Evolutionary conservation across 306 rosid species (phyloP).

Genomic region (Vigna unguiculata): DNA sequence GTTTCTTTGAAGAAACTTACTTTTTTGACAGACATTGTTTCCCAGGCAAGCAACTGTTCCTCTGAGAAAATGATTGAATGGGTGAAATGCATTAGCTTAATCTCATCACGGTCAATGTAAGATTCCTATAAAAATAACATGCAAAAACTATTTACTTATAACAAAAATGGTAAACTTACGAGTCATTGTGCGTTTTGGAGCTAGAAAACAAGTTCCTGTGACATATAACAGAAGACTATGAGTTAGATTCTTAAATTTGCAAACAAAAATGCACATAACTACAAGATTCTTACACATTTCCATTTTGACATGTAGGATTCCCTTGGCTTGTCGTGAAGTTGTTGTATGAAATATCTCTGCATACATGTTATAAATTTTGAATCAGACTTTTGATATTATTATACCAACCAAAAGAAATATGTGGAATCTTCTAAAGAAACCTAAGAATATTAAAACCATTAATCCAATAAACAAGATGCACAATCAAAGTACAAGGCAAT

Average conservation of each 20-base stretch:
- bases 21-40: constrained; percentile 43
- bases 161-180: constrained; percentile 39
- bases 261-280: constrained; percentile 10
- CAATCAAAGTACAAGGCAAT: not conserved
- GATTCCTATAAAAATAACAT: not conserved
- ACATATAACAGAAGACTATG: constrained; percentile 1
- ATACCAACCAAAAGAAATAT: constrained; percentile 19
- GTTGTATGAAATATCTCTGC: constrained; percentile 81
- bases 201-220: constrained; percentile 54
- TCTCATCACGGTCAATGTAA: constrained; percentile 11
- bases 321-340: constrained; percentile 45
- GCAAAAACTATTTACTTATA: not conserved
- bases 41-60: constrained; percentile 60
- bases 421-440: constrained; percentile 12
- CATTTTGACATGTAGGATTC: constrained; percentile 44
- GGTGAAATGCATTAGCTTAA: constrained; percentile 40
- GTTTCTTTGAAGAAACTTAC: constrained; percentile 46
- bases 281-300: constrained; percentile 56
- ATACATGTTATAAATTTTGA: constrained; percentile 41
- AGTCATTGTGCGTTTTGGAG: constrained; percentile 32
- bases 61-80: constrained; percentile 44
- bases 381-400: constrained; percentile 28
- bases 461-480: constrained; percentile 1
- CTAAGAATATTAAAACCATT: constrained; percentile 34
- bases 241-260: constrained; percentile 5